phyloP scores from a whole-genome alignment of 1,139 yeast genomes.

The Pneumocystis oryctolagi region DNA sequence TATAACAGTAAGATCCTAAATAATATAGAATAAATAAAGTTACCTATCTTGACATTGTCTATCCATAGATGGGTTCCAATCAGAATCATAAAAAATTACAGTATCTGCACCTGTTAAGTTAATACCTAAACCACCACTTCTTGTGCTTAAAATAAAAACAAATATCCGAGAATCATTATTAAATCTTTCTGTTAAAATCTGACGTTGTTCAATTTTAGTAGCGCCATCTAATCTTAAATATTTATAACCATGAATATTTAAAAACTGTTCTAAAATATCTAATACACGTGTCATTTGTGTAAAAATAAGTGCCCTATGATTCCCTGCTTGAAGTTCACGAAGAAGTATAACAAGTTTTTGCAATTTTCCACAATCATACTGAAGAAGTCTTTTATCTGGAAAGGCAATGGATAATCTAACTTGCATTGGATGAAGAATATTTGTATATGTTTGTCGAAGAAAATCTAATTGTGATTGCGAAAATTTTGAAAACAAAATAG shows the following conservation, averaged over 20 bases:
- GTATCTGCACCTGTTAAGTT: slow-evolving; percentile 97
- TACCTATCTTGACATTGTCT: slow-evolving; percentile 80
- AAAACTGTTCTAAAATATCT: slow-evolving; percentile 82
- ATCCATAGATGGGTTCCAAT: slow-evolving; percentile 99
- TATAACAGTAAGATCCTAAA: slow-evolving; percentile 16
- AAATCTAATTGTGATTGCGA: slow-evolving; percentile 1
- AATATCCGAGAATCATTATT: slow-evolving; percentile 76
- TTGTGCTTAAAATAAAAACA: slow-evolving; percentile 79
- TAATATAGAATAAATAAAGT: neutral
- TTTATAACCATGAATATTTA: slow-evolving; percentile 86
- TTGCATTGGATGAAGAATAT: slow-evolving; percentile 74
- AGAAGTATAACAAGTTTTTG: slow-evolving; percentile 67
- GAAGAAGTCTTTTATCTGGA: slow-evolving; percentile 83
- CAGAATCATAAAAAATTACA: slow-evolving; percentile 96
- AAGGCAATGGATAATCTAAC: slow-evolving; percentile 83
- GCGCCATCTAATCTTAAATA: slow-evolving; percentile 96
- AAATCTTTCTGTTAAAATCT: slow-evolving; percentile 79
- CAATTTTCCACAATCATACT: slow-evolving; percentile 92
- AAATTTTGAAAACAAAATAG: slow-evolving; percentile 11
- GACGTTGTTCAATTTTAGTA: slow-evolving; percentile 93
- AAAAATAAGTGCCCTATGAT: slow-evolving; percentile 87
- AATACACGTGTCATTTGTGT: slow-evolving; percentile 97
- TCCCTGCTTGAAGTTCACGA: slow-evolving; percentile 63
- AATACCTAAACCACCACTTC: slow-evolving; percentile 97
- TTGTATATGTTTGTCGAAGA: slow-evolving; percentile 21